phyloP scores from a whole-genome alignment of 2,329 filamentous ascomycete genomes.

The Scopulariopsis brevicaulis region DNA sequence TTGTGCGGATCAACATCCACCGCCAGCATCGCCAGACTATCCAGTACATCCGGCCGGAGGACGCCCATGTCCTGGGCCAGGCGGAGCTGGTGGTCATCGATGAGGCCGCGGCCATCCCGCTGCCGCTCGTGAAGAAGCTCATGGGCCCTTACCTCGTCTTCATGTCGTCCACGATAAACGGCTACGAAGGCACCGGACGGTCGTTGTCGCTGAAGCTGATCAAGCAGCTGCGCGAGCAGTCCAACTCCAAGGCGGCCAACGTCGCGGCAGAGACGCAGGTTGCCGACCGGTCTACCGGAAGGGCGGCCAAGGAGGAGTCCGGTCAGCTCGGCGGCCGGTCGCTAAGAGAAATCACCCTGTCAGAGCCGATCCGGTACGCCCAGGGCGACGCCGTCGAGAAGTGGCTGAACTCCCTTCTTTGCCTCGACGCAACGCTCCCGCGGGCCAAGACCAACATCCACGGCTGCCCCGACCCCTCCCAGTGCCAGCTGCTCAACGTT shows the following conservation, averaged over 20 bases:
- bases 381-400: slow-evolving; percentile 86
- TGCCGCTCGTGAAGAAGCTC: slow-evolving; percentile 84
- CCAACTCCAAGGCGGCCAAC: slow-evolving; percentile 44
- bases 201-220: slow-evolving; percentile 94
- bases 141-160: slow-evolving; percentile 97
- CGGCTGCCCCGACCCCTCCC: slow-evolving; percentile 78
- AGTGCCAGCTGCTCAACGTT: slow-evolving; percentile 86
- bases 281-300: slow-evolving; percentile 70
- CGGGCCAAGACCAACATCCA: slow-evolving; percentile 63
- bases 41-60: slow-evolving; percentile 95
- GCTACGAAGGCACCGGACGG: slow-evolving; percentile 92
- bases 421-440: slow-evolving; percentile 83
- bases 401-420: slow-evolving; percentile 91
- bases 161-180: slow-evolving; percentile 98
- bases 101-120: slow-evolving; percentile 90
- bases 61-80: slow-evolving; percentile 88
- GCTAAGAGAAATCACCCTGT: slow-evolving; percentile 81
- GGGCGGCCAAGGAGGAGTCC: slow-evolving; percentile 51
- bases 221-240: slow-evolving; percentile 91
- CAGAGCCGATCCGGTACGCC: slow-evolving; percentile 90
- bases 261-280: slow-evolving; percentile 50
- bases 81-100: slow-evolving; percentile 94
- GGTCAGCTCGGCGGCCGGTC: slow-evolving; percentile 58
- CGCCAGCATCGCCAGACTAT: slow-evolving; percentile 93
- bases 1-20: slow-evolving; percentile 93